A percentile compares a stretch with the other conserved stretches of the same genome.
Conservation (phyloP, 257 asterid genomes). For the Ilex asprella region DNA sequence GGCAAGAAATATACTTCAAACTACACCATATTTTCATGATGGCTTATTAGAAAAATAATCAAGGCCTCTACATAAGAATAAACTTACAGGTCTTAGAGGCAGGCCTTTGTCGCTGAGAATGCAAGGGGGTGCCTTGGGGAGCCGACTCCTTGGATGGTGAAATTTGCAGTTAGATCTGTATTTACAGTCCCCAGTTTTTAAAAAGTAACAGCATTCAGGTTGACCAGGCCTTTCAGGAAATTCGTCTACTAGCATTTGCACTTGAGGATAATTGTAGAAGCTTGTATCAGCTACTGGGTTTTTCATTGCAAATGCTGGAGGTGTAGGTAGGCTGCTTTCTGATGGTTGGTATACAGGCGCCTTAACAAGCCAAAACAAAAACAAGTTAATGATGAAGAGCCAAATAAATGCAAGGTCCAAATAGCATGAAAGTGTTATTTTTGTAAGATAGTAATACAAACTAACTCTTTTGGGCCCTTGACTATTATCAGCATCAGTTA, state of each 20-base stretch:
- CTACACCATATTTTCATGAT: background rate
- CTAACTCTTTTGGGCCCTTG: too few species aligned
- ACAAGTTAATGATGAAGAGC: too few species aligned
- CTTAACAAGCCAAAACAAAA: slow-evolving; percentile 33
- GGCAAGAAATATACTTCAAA: background rate
- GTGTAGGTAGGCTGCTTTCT: slow-evolving; percentile 80
- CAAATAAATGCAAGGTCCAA: too few species aligned
- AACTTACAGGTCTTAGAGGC: slow-evolving; percentile 2
- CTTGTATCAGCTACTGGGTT: slow-evolving; percentile 38
- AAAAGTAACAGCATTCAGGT: slow-evolving; percentile 78
- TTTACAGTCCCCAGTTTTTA: slow-evolving; percentile 91
- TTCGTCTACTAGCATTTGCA: slow-evolving; percentile 40
- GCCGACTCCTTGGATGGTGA: slow-evolving; percentile 69
- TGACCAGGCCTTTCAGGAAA: slow-evolving; percentile 90
- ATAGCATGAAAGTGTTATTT: too few species aligned
- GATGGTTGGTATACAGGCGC: slow-evolving; percentile 51
- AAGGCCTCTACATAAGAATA: background rate
- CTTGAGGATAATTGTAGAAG: slow-evolving; percentile 42
- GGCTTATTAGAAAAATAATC: too few species aligned
- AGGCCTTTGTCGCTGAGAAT: background rate
- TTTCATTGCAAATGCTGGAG: slow-evolving; percentile 78
- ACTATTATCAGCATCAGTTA: too few species aligned
- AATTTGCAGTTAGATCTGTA: slow-evolving; percentile 74
- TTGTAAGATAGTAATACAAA: too few species aligned
- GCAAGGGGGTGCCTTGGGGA: slow-evolving; percentile 12